phyloP scores from a whole-genome alignment of 805 yeast genomes.

The Pichia exigua region DNA sequence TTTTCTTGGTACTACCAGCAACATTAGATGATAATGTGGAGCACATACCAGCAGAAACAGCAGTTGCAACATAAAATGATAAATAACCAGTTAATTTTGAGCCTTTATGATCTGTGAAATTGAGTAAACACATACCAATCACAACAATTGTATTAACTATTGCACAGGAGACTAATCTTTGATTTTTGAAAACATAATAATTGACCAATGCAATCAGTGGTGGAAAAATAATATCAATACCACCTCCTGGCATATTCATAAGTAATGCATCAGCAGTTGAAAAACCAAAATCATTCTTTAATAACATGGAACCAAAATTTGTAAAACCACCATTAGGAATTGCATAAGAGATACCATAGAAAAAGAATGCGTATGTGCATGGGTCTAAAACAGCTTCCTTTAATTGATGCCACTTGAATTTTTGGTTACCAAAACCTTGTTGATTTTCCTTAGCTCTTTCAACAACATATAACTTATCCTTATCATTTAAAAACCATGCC shows the following conservation, averaged over 20 bases:
- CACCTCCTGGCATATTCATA: slow-evolving; percentile 17
- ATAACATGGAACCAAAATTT: slow-evolving; percentile 37
- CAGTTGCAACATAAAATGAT: slow-evolving; percentile 18
- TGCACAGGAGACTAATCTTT: slow-evolving; percentile 19
- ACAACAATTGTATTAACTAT: slow-evolving; percentile 19
- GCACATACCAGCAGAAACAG: slow-evolving; percentile 19
- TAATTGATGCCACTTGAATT: slow-evolving; percentile 45
- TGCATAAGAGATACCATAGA: slow-evolving; percentile 35
- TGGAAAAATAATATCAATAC: slow-evolving; percentile 15
- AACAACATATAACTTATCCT: slow-evolving; percentile 29
- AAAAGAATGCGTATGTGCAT: slow-evolving; percentile 42
- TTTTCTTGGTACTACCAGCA: slow-evolving; percentile 53
- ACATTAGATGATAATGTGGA: slow-evolving; percentile 39
- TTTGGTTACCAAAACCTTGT: slow-evolving; percentile 28
- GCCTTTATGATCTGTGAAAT: slow-evolving; percentile 23
- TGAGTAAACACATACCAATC: slow-evolving; percentile 27
- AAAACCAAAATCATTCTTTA: slow-evolving; percentile 11
- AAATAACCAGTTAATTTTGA: slow-evolving; percentile 21
- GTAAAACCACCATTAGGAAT: slow-evolving; percentile 57
- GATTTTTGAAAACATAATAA: neutral
- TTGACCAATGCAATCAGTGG: slow-evolving; percentile 3
- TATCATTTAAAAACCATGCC: slow-evolving; percentile 30
- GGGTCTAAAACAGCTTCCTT: slow-evolving; percentile 47
- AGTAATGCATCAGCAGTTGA: slow-evolving; percentile 11
- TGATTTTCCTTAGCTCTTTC: slow-evolving; percentile 28